A percentile compares a stretch with the other conserved stretches of the same genome.
These are phyloP conservation scores for Annulohypoxylon moriforme DNA, from an alignment of 495 filamentous ascomycete species.

Conservation along the genomic window DNA sequence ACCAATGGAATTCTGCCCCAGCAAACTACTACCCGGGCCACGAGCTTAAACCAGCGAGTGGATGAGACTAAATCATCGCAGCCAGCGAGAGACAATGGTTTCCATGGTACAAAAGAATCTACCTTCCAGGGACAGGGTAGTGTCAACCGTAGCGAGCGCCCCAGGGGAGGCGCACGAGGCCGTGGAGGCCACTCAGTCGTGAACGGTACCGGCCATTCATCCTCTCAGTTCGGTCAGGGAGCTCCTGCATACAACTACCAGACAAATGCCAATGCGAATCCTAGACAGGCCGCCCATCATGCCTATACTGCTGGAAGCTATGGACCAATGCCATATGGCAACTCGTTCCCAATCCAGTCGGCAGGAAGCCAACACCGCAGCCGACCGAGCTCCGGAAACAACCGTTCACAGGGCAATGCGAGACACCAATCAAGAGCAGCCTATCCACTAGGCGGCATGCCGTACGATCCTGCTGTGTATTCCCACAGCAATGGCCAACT, in stretches of 20 bases:
- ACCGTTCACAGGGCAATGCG: constrained; percentile 31
- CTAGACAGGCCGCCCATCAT: constrained; percentile 63
- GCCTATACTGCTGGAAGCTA: constrained; percentile 49
- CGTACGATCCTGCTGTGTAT: constrained; percentile 62
- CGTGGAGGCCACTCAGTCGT: constrained; percentile 39
- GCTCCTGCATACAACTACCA: constrained; percentile 34
- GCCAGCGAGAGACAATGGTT: constrained; percentile 35
- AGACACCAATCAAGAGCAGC: constrained; percentile 42
- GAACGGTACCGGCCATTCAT: constrained; percentile 37
- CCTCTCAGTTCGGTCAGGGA: constrained; percentile 38
- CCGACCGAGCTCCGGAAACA: constrained; percentile 39
- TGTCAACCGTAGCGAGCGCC: constrained; percentile 36
- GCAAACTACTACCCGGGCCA: constrained; percentile 7
- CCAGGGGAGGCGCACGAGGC: constrained; percentile 40
- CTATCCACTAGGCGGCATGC: constrained; percentile 53
- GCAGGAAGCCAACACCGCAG: constrained; percentile 31
- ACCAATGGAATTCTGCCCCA: constrained; percentile 30
- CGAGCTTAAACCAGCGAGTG: constrained; percentile 26
- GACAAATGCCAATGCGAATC: constrained; percentile 44
- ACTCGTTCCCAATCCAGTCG: constrained; percentile 33
- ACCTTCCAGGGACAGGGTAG: constrained; percentile 36
- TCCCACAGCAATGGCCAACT: constrained; percentile 74
- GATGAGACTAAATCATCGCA: constrained; percentile 38
- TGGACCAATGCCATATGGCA: constrained; percentile 44
- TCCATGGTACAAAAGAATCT: constrained; percentile 32